Evolutionary conservation across 2,329 filamentous ascomycete genomes (phyloP), one percentile per base, ranked within the genome.

Genomic region (Penicillium janthinellum): DNA sequence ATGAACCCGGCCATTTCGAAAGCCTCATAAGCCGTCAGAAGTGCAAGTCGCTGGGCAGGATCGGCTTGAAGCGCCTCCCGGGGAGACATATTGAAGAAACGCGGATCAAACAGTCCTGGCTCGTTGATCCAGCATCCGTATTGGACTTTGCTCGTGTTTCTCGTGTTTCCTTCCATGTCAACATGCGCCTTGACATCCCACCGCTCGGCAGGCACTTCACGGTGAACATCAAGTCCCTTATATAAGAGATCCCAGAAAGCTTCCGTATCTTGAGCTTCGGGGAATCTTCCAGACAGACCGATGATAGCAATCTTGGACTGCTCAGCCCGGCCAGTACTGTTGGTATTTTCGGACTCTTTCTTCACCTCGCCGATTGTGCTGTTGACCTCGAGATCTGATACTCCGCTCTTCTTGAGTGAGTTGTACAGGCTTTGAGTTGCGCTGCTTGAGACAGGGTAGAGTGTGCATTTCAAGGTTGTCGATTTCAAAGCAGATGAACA

Each of bases 31-130:
- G 90, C 90, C 2, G 90, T 92, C 8, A 88, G 85, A 22, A 95
- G 78, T 3, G 89, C 88, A 65, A 93, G 82, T 67, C 91, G 84
- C 73, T 92, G 90, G 84, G 91, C 91, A 0, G 91, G 91, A 72
- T 94, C 90, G 1, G 89, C 92, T 71, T 92, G 89, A 54, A 86
- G 85, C 31, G 91, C 91, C 76, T 94, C 90, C 67, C 89, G 86
- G 5, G 90, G 90, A 38, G 90, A 92, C 88, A 94, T 92, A 76
- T 92, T 92, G 84, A 94, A 94, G 78, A 94, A 93, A 0, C 88
- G 83, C n/a, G 89, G 88, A 68, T 94, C 90, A 70, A 94, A 94
- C 50, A 89, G 81, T 57, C 89, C 89, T 0, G 90, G 90, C 62
- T 92, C 84, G 62, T 91, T 86, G 65, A 91, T 84, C 77, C 87